These are phyloP conservation scores for Takakia lepidozioides DNA, from an alignment of 225 moss, liverwort and hornwort species.

Conservation along the genomic window DNA sequence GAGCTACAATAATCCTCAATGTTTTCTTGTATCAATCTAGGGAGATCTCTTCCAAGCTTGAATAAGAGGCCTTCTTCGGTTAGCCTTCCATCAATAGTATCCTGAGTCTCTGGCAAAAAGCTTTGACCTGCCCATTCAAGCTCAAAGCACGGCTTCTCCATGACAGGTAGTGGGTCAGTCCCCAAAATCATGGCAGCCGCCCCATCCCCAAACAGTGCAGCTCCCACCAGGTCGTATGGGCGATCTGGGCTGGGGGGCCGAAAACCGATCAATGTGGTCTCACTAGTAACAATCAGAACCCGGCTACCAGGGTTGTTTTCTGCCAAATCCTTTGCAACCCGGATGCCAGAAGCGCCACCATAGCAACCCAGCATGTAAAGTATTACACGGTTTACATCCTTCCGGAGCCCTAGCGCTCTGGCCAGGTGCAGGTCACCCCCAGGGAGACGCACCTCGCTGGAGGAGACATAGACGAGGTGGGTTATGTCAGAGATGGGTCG, in stretches of 20 bases:
- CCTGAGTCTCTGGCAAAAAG: slow-evolving; percentile 54
- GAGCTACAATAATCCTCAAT: slow-evolving; percentile 57
- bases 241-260: slow-evolving; percentile 65
- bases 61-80: slow-evolving; percentile 86
- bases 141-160: slow-evolving; percentile 74
- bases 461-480: slow-evolving; percentile 88
- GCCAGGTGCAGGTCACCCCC: slow-evolving; percentile 81
- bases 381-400: slow-evolving; percentile 76
- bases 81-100: slow-evolving; percentile 63
- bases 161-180: slow-evolving; percentile 53
- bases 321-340: slow-evolving; percentile 80
- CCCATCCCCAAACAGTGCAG: slow-evolving; percentile 97
- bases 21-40: slow-evolving; percentile 58
- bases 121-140: slow-evolving; percentile 70
- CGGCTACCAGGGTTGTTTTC: slow-evolving; percentile 78
- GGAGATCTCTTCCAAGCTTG: slow-evolving; percentile 74
- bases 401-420: slow-evolving; percentile 51
- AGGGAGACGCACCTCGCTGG: slow-evolving; percentile 83
- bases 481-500: slow-evolving; percentile 53
- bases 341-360: slow-evolving; percentile 78
- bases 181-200: slow-evolving; percentile 87
- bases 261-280: slow-evolving; percentile 78
- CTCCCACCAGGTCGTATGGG: slow-evolving; percentile 91
- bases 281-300: slow-evolving; percentile 73
- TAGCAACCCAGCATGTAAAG: slow-evolving; percentile 94